Evolutionary conservation across 306 rosid species (phyloP).

Genomic region (Medicago arabica): DNA sequence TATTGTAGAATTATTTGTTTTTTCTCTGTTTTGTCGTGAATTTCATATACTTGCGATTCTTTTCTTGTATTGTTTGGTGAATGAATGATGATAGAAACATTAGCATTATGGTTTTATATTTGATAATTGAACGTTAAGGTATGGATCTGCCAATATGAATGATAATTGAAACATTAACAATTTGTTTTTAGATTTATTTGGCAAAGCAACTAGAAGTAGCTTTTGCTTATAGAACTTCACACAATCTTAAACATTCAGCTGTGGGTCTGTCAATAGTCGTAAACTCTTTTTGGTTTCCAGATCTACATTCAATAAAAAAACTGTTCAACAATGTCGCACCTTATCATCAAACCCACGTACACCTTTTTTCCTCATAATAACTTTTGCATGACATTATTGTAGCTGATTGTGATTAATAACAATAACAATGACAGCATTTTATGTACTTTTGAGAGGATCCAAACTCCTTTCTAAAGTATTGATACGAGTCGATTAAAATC

Average conservation of each 20-base stretch:
- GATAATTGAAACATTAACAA: no score
- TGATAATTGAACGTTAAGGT: no score
- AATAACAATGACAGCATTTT: neutral
- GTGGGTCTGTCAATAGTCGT: neutral
- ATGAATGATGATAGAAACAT: neutral
- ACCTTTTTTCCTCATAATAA: neutral
- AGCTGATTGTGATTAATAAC: neutral
- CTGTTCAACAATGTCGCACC: neutral
- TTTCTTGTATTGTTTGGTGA: neutral
- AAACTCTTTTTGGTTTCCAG: constrained; percentile 10
- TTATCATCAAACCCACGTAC: neutral
- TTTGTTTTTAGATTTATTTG: neutral
- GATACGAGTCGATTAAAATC: neutral
- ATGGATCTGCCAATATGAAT: no score
- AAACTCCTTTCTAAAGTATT: constrained; percentile 2
- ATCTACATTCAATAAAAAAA: constrained; percentile 21
- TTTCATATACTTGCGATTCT: neutral
- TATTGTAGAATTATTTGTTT: neutral
- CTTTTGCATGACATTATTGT: constrained; percentile 1
- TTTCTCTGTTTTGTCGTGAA: neutral
- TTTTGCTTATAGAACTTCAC: neutral
- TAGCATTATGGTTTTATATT: neutral
- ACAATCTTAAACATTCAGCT: constrained; percentile 1
- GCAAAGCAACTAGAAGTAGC: constrained; percentile 7
- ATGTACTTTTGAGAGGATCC: constrained; percentile 1